phyloP scores from a whole-genome alignment of 352 stramenopile genomes.

The Phytophthora brassicae region DNA sequence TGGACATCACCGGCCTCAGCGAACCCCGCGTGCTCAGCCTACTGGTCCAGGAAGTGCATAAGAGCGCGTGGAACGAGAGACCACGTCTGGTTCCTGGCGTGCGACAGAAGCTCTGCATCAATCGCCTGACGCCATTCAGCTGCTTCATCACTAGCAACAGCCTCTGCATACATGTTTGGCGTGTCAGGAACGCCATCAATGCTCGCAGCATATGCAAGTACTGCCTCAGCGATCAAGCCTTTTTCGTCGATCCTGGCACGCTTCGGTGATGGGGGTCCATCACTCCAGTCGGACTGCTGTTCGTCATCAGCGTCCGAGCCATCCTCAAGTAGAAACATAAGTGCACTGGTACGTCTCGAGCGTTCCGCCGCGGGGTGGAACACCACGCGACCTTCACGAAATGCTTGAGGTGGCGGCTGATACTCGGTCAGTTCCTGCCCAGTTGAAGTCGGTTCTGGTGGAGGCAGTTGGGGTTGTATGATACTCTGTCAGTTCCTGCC shows the following conservation, averaged over 20 bases:
- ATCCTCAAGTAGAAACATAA: neutral
- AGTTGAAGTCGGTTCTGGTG: neutral
- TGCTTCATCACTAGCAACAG: neutral
- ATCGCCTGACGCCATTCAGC: too few relatives aligned
- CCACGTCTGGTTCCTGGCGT: too few relatives aligned
- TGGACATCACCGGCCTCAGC: constrained; percentile 99
- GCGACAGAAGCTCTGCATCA: too few relatives aligned
- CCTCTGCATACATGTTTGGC: neutral
- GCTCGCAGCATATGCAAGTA: neutral
- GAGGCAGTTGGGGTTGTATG: neutral
- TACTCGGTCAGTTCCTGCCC: neutral
- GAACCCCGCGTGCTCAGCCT: constrained; percentile 97
- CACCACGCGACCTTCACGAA: neutral
- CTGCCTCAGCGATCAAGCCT: neutral
- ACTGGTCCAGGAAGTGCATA: constrained; percentile 94
- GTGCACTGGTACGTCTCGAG: neutral
- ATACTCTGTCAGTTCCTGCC: neutral
- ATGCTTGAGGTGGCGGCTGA: neutral
- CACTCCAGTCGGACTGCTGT: neutral
- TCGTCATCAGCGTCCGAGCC: neutral
- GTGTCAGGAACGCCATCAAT: neutral
- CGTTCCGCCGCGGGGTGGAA: too few relatives aligned
- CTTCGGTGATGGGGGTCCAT: too few relatives aligned
- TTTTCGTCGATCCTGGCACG: neutral
- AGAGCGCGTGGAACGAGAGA: too few relatives aligned